Base-by-base conservation (phyloP, 495 filamentous ascomycete genomes). In the Penicillium daleae region DNA sequence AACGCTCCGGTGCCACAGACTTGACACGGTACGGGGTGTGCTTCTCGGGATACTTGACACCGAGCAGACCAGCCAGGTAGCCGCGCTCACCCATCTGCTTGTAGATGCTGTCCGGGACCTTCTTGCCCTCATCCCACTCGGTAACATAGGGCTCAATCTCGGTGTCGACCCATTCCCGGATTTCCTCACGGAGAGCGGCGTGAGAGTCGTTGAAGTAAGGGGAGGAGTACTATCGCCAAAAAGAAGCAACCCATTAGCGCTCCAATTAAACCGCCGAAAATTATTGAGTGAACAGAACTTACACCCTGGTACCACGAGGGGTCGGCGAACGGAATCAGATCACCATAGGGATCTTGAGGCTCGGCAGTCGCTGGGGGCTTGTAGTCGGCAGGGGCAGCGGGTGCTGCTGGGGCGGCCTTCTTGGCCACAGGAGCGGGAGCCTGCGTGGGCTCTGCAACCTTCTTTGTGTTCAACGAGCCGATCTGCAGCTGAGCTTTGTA, bases 231-330 rank as follows among this genome's bases (percentile, higher is more conserved):
- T 97, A 70, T 37, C 15, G 57, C 39, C 22, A 60, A 46, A 3
- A 52, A 37, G 35, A 39, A 44, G 58, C n/a, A 62, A 24, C 27
- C 15, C 15, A 63, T 68, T 61, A 71, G 61, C 26, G 10, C 56
- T 35, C 22, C 4, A n/a, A 9, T 7, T 17, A 17, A 35, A 9
- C n/a, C 26, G 5, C 49, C 26, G 15, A 21, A 17, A 33, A 54
- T 6, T 35, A 4, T 21, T 7, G 22, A 6, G 12, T 26, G 54
- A 10, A 57, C 13, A 29, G 27, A 31, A 86, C 90, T 74, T 85
- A 97, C 92, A 70, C 90, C 89, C 75, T 99, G 95, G 78, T 98
- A 98, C 95, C 95, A 99, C 35, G 85, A 85, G 21, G 95, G 95
- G 73, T 99, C 95, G 13, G 88, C 90, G 66, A 92, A 99, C 2